Evolutionary conservation across 805 yeast species (phyloP).

Genomic region (Zygotorulaspora danielsina): DNA sequence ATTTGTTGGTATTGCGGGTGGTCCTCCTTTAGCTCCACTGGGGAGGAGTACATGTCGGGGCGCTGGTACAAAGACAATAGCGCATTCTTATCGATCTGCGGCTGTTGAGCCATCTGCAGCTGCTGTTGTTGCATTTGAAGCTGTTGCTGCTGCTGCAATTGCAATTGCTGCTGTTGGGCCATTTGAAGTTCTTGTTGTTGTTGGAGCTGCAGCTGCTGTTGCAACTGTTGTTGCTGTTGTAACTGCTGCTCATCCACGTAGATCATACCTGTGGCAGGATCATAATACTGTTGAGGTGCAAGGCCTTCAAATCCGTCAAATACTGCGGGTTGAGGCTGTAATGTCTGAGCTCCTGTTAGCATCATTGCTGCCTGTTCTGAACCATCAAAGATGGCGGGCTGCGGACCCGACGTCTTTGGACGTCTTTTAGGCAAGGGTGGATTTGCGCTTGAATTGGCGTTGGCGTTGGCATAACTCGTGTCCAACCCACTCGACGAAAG

Average conservation of each 20-base stretch:
- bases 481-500: conserved; percentile 3
- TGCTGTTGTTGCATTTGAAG: conserved; percentile 3
- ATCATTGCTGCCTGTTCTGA: conserved; percentile 15
- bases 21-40: conserved; percentile 28
- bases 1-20: conserved; percentile 32
- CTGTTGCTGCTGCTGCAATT: conserved; percentile 10
- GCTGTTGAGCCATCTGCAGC: conserved; percentile 11
- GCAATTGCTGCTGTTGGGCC: conserved; percentile 8
- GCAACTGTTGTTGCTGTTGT: conserved; percentile 14
- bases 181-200: conserved; percentile 8
- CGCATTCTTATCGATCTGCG: conserved; percentile 21
- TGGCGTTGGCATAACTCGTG: too few relatives aligned
- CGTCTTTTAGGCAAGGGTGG: conserved; percentile 42
- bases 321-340: conserved; percentile 25
- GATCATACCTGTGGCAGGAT: conserved; percentile 64
- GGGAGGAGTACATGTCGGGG: conserved; percentile 30
- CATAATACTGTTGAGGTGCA: conserved; percentile 59
- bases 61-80: conserved; percentile 30
- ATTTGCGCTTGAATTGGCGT: conserved; percentile 10
- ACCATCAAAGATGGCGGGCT: conserved; percentile 37
- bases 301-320: conserved; percentile 23
- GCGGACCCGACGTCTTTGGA: conserved; percentile 33
- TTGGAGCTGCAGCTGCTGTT: conserved; percentile 11
- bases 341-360: conserved; percentile 13
- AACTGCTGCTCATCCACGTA: conserved; percentile 69